Base-by-base conservation (phyloP, 1,284 basidiomycete species). In the Cystobasidium slooffiae region DNA sequence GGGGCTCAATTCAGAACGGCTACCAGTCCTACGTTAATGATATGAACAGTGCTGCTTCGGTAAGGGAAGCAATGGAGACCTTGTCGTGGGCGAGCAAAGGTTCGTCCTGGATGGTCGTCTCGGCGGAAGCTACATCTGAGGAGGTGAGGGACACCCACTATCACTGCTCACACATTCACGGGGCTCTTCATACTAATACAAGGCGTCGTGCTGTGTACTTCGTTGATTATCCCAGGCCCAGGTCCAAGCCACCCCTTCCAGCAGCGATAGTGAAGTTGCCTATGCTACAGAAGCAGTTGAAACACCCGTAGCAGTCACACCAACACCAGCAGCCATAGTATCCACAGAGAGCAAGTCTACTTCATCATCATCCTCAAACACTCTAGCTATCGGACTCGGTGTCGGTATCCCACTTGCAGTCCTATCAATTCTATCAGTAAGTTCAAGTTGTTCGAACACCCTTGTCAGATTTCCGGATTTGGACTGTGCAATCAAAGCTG, bases 311-410 rank as follows among this genome's bases (percentile, higher is more conserved):
- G 49, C n/a, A 12, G 43, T 41, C 47, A 51, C 61, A 44, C 44
- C n/a, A 10, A 49, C 43, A 22, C 20, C 61, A 16, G 22, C 61
- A 62, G 39, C 37, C 22, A 22, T 20, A 62, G 37, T 16, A 20
- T 62, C 37, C 20, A 7, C 10, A 24, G 51, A 47, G 9, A n/a
- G 37, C 10, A 14, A 43, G 20, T 47, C 44, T 9, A 18, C 61
- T n/a, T 9, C 58, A 39, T 20, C 61, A 24, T 63, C 61, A 51
- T 41, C 47, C 7, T 49, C 44, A 7, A 66, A 66, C 14, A 43
- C 10, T 31, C 69, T 72, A 18, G 59, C 59, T 24, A 52, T 72
- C 61, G 69, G 69, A 53, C 51, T 72, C 4, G 69, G 69, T n/a
- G 61, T 72, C n/a, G 69, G 69, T 53, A 66, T 66, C 39, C 64